Evolutionary conservation across 1,284 basidiomycete genomes (phyloP).

Genomic region (Melampsora occidentalis): DNA sequence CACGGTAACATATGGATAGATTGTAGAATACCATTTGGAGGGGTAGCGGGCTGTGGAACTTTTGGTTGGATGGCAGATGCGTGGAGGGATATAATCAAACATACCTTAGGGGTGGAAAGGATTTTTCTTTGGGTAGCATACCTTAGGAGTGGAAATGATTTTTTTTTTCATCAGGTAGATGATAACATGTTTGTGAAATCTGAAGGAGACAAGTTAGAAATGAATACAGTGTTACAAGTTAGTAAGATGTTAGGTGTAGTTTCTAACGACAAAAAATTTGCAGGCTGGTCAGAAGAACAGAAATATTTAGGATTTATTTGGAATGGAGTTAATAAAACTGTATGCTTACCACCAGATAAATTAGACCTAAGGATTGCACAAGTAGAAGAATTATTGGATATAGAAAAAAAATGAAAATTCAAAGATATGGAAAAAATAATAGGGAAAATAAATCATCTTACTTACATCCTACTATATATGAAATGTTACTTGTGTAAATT

Average conservation of each 20-base stretch:
- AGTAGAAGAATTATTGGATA: too few species aligned
- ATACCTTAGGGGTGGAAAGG: neutral
- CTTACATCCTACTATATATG: neutral
- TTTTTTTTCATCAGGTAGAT: too few species aligned
- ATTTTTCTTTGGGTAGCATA: neutral
- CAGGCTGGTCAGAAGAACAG: neutral
- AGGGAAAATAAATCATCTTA: neutral
- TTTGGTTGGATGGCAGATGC: neutral
- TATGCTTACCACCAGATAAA: neutral
- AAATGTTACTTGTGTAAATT: constrained; percentile 1
- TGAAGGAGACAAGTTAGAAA: neutral
- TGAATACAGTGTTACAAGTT: neutral
- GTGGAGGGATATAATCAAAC: neutral
- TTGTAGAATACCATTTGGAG: constrained; percentile 11
- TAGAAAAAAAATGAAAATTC: neutral
- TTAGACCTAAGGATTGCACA: too few species aligned
- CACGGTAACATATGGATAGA: too few species aligned
- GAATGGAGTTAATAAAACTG: constrained; percentile 4
- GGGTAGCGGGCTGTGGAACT: neutral
- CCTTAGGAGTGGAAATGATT: too few species aligned
- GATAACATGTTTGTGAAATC: neutral
- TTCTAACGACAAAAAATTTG: neutral
- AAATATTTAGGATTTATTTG: constrained; percentile 2
- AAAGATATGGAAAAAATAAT: neutral
- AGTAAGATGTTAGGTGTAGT: neutral